Percentiles rank a stretch among this genome's conserved stretches.
Evolutionary conservation across 2,329 filamentous ascomycete species (phyloP).

Genomic region (Curvularia sp.): DNA sequence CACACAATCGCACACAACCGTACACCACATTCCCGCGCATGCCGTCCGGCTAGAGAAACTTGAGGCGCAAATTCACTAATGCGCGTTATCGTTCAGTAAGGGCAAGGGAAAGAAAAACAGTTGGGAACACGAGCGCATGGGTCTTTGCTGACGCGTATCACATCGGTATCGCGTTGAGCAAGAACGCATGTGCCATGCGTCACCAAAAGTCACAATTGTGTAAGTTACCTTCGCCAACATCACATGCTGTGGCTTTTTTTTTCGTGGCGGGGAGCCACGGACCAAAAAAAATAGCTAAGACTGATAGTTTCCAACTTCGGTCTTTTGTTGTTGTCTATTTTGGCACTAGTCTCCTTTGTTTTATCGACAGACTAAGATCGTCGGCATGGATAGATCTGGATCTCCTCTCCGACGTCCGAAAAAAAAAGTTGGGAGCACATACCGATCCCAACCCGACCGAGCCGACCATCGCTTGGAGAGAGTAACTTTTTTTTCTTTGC

Average conservation of each 20-base stretch:
- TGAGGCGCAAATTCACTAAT: neutral
- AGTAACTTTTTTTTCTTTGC: neutral
- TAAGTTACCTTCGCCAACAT: neutral
- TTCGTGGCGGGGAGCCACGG: neutral
- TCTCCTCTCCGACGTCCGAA: slow-evolving; percentile 21
- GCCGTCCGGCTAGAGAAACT: neutral
- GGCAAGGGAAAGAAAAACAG: neutral
- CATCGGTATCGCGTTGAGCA: neutral
- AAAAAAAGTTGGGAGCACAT: neutral
- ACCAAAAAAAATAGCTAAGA: neutral
- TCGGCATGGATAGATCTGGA: slow-evolving; percentile 9
- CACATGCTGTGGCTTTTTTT: neutral
- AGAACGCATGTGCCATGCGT: too few species aligned
- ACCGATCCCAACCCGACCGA: too few species aligned
- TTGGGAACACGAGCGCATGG: neutral
- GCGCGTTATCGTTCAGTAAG: neutral
- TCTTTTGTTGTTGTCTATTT: neutral
- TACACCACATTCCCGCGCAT: neutral
- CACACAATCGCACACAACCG: neutral
- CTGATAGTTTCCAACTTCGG: neutral
- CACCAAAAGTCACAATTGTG: too few species aligned
- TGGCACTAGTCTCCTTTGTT: neutral
- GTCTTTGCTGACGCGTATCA: slow-evolving; percentile 1
- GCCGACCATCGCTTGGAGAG: neutral
- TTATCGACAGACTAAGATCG: neutral